These are phyloP conservation scores for Talaromyces atroroseus DNA, from an alignment of 2,329 filamentous ascomycete species.

Conservation along the genomic window DNA sequence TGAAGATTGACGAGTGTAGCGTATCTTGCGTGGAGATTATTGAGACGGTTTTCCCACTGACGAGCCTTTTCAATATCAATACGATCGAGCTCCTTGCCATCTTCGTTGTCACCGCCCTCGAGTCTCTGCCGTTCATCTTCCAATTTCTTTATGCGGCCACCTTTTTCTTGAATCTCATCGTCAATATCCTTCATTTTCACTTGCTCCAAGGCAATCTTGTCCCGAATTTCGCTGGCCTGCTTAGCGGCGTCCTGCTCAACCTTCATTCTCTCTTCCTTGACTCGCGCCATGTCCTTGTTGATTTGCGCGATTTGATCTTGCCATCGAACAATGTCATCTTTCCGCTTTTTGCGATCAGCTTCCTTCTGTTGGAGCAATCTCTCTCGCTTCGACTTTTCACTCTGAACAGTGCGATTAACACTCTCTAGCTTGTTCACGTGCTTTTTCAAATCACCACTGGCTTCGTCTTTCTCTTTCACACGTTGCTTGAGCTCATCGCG, in stretches of 20 bases:
- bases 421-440: conserved; percentile 75
- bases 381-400: conserved; percentile 72
- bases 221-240: conserved; percentile 36
- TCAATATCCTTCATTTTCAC: conserved; percentile 52
- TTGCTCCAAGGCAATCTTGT: conserved; percentile 43
- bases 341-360: conserved; percentile 55
- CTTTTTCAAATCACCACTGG: conserved; percentile 74
- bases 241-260: conserved; percentile 36
- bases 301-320: conserved; percentile 50
- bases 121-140: conserved; percentile 53
- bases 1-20: conserved; percentile 37
- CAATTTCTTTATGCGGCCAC: conserved; percentile 55
- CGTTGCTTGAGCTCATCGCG: conserved; percentile 71
- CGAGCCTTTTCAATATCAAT: conserved; percentile 45
- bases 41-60: conserved; percentile 42
- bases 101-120: conserved; percentile 44
- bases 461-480: conserved; percentile 85
- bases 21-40: conserved; percentile 40
- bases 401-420: conserved; percentile 73
- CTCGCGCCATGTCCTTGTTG: conserved; percentile 43
- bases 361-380: conserved; percentile 56
- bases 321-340: conserved; percentile 56
- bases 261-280: conserved; percentile 38
- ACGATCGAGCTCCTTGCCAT: conserved; percentile 47
- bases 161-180: conserved; percentile 57